Percentiles rank a stretch among this genome's conserved stretches.
Conservation (phyloP, 768 basidiomycete species). For the Amanita pseudoporphyria region DNA sequence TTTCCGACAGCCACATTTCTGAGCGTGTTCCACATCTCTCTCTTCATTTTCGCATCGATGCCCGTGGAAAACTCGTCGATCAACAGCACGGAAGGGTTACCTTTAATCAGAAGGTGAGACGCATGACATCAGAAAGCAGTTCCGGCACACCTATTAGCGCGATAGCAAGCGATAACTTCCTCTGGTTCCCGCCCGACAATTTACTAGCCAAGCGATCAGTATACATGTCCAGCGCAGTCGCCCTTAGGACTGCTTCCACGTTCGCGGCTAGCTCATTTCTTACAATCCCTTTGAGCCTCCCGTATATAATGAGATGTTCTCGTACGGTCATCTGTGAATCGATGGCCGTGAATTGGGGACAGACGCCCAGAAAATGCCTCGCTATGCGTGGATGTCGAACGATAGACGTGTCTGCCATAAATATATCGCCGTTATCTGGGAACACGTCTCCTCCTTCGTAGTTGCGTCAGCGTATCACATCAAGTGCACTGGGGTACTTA, state of each 20-base stretch:
- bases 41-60: conserved; percentile 74
- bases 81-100: conserved; percentile 67
- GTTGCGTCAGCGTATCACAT: neutral
- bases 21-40: conserved; percentile 75
- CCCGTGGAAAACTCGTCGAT: conserved; percentile 84
- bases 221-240: conserved; percentile 49
- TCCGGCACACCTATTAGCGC: conserved; percentile 49
- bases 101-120: conserved; percentile 20
- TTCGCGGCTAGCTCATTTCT: conserved; percentile 43
- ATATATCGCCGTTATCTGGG: conserved; percentile 60
- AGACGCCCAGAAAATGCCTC: conserved; percentile 66
- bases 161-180: conserved; percentile 69
- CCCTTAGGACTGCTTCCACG: conserved; percentile 46
- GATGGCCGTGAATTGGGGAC: conserved; percentile 80
- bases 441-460: conserved; percentile 54
- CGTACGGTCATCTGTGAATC: conserved; percentile 70
- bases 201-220: conserved; percentile 65
- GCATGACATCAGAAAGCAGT: neutral
- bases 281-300: conserved; percentile 59
- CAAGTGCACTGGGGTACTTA: conserved; percentile 20
- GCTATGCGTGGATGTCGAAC: conserved; percentile 54
- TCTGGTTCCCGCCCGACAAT: conserved; percentile 72
- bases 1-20: conserved; percentile 57
- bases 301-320: conserved; percentile 67
- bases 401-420: conserved; percentile 59